Evolutionary conservation across 2,329 filamentous ascomycete genomes (phyloP).

Genomic region (Pleurostoma richardsiae): DNA sequence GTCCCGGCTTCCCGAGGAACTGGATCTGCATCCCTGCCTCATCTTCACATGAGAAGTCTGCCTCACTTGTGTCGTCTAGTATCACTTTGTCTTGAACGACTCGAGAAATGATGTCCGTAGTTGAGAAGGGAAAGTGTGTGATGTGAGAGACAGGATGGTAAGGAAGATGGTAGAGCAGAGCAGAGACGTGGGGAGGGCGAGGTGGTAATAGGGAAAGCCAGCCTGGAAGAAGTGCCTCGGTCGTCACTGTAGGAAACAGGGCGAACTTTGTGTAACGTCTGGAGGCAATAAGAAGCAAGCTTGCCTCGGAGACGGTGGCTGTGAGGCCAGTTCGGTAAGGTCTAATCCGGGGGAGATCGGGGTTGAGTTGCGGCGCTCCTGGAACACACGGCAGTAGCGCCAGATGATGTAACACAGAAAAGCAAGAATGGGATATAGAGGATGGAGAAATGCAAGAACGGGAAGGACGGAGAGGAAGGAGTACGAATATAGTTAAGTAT

Average conservation of each 20-base stretch:
- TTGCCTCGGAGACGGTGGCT: constrained; percentile 3
- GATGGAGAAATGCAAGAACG: constrained; percentile 4
- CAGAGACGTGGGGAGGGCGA: neutral
- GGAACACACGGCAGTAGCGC: constrained; percentile 9
- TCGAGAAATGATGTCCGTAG: neutral
- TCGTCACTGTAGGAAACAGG: constrained; percentile 7
- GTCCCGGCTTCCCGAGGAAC: neutral
- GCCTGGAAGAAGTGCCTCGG: constrained; percentile 3
- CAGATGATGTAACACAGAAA: constrained; percentile 10
- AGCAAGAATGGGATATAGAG: constrained; percentile 5
- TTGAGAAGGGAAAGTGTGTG: neutral
- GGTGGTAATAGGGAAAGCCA: neutral
- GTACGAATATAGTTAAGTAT: neutral
- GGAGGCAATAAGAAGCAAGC: constrained; percentile 6
- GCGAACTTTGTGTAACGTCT: constrained; percentile 9
- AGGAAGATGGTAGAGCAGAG: neutral
- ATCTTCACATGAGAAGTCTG: neutral
- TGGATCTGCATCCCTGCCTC: neutral
- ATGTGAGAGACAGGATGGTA: neutral
- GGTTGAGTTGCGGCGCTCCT: neutral
- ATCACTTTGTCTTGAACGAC: no score
- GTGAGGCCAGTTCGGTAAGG: constrained; percentile 7
- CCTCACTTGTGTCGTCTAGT: no score
- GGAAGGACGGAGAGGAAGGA: neutral
- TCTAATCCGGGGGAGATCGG: constrained; percentile 6